Evolutionary conservation across 2,329 filamentous ascomycete genomes (phyloP).

Genomic region (Cladophialophora immunda): DNA sequence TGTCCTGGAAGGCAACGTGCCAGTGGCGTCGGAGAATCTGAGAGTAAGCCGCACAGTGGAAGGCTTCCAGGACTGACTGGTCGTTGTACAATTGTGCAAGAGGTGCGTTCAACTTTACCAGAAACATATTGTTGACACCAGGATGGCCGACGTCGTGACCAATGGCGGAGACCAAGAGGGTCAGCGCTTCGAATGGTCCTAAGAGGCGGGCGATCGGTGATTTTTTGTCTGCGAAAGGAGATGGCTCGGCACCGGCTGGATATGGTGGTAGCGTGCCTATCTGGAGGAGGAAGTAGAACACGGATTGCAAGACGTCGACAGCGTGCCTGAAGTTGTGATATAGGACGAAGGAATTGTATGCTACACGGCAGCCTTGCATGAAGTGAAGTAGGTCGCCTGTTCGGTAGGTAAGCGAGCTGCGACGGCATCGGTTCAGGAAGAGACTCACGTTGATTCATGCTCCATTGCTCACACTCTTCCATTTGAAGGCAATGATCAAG

Average conservation of each 20-base stretch:
- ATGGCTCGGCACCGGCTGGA: conserved; percentile 51
- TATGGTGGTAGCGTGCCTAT: conserved; percentile 79
- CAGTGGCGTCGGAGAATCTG: conserved; percentile 94
- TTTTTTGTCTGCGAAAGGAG: conserved; percentile 48
- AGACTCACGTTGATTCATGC: conserved; percentile 74
- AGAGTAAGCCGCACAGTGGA: conserved; percentile 96
- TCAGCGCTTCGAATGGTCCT: conserved; percentile 86
- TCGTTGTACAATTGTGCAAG: conserved; percentile 97
- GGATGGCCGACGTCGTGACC: conserved; percentile 98
- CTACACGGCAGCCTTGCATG: conserved; percentile 83
- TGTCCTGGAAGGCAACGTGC: conserved; percentile 81
- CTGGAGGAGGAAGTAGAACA: conserved; percentile 86
- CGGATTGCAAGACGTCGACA: conserved; percentile 91
- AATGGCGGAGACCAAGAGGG: conserved; percentile 92
- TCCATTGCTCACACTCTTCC: conserved; percentile 82
- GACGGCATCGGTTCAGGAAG: conserved; percentile 39
- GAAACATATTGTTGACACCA: conserved; percentile 96
- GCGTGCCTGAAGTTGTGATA: conserved; percentile 99
- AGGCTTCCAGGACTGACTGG: conserved; percentile 93
- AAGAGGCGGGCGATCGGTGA: conserved; percentile 78
- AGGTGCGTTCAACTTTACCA: conserved; percentile 89
- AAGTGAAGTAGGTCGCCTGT: conserved; percentile 84
- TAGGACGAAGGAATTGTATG: conserved; percentile 96
- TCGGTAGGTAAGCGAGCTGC: conserved; percentile 49
- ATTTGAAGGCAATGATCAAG: conserved; percentile 85